Percentiles rank a stretch among this genome's conserved stretches.
Evolutionary conservation across 345 rosid genomes (phyloP).

Genomic region (Heritiera littoralis): DNA sequence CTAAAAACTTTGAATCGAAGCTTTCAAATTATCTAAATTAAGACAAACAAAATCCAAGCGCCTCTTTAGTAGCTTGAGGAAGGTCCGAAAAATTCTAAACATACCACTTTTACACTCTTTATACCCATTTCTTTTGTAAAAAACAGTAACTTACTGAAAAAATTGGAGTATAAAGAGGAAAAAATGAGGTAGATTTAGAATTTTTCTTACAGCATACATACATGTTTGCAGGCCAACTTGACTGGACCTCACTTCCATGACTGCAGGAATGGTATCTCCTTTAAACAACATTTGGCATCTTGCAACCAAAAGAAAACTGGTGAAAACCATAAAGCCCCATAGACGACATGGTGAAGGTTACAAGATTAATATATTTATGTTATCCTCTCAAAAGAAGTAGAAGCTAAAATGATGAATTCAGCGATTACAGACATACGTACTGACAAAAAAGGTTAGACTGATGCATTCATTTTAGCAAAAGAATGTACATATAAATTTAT

Average conservation of each 20-base stretch:
- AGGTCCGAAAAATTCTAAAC: neutral
- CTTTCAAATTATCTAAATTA: constrained; percentile 1
- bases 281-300: constrained; percentile 22
- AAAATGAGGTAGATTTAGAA: too few relatives aligned
- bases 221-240: neutral
- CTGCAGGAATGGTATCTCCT: constrained; percentile 20
- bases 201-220: neutral
- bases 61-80: neutral
- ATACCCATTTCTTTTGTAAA: too few relatives aligned
- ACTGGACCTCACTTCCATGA: constrained; percentile 21
- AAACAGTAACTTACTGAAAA: too few relatives aligned
- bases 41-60: too few relatives aligned
- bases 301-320: neutral
- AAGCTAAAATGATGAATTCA: neutral
- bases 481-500: too few relatives aligned
- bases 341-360: neutral
- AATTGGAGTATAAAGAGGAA: too few relatives aligned
- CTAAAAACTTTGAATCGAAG: neutral
- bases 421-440: neutral
- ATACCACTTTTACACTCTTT: too few relatives aligned
- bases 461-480: neutral
- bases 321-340: neutral
- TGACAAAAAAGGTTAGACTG: neutral
- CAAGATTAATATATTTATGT: neutral
- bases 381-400: neutral